Base-by-base conservation (phyloP, 306 rosid species). In the Quercus variabilis region DNA sequence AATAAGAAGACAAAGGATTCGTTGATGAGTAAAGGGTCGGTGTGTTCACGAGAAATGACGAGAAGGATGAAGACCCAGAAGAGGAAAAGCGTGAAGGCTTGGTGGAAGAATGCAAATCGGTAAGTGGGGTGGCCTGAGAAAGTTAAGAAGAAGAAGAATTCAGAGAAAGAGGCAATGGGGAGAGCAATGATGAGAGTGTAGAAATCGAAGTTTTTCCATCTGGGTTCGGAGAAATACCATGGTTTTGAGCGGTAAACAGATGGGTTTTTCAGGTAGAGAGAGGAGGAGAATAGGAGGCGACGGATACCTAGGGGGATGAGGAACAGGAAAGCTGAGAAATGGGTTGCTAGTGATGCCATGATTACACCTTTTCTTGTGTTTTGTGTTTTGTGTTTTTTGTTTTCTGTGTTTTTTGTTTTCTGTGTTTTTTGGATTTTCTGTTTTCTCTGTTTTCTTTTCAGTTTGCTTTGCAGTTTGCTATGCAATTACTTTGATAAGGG, bases 261-360 rank as follows among this genome's bases (percentile, higher is more conserved):
- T 17, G 97, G 97, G 88, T 81, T 87, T 13, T 88, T 80, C 69
- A 92, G 90, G 82, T 88, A 94, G 23, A 92, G 85, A n/a, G 97
- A 87, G 72, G 97, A 86, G 35, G 95, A 90, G 71, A 79, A 86
- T 43, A 86, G 87, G 11, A 94, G 87, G 54, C 99, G 98, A 41
- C 87, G 92, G 52, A 94, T 17, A 38, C 95, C 97, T 0, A 86
- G 19, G 64, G 95, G 97, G 52, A 90, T 70, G 73, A 92, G 86
- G 35, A 94, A 55, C 69, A 92, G 80, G 41, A 87, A 91, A 2
- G 90, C 95, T 7, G 95, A 82, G 89, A 91, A 81, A 82, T 92
- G 93, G 78, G 95, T 84, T 15, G 93, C 92, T 58, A 87, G 35
- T 4, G 97, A 89, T 63, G 91, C 97, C 99, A 94, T 94, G 38